phyloP scores from a whole-genome alignment of 2,329 filamentous ascomycete species.

The Penicillium rolfsii region DNA sequence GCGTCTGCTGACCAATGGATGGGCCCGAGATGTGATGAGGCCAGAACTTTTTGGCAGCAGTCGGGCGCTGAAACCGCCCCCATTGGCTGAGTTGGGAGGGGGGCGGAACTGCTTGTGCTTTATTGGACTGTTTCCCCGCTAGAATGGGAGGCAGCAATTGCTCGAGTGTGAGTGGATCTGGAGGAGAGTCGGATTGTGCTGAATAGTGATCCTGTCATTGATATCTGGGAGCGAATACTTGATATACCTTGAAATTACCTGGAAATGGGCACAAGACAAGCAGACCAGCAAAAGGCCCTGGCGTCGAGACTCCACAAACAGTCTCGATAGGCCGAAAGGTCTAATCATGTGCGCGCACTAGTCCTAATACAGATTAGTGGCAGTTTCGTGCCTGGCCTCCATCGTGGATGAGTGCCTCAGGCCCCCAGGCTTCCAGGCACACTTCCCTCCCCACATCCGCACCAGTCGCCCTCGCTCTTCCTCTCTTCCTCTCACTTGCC shows the following conservation, averaged over 20 bases:
- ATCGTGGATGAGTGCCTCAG: slow-evolving; percentile 14
- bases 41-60: slow-evolving; percentile 16
- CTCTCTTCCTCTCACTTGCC: slow-evolving; percentile 25
- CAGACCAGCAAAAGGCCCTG: neutral
- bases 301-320: neutral
- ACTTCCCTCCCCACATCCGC: slow-evolving; percentile 27
- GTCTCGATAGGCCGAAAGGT: neutral
- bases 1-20: slow-evolving; percentile 23
- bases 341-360: neutral
- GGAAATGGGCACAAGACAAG: neutral
- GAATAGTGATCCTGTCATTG: neutral
- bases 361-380: slow-evolving; percentile 9
- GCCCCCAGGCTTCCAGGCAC: slow-evolving; percentile 11
- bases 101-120: neutral
- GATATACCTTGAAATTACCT: neutral
- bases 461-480: slow-evolving; percentile 24
- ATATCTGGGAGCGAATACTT: neutral
- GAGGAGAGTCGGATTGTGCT: slow-evolving; percentile 7
- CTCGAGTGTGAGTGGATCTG: neutral
- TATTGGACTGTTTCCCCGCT: neutral
- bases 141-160: neutral
- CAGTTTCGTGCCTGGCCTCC: slow-evolving; percentile 1
- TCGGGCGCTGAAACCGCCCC: slow-evolving; percentile 9
- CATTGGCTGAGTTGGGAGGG: slow-evolving; percentile 20
- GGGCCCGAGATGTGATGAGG: slow-evolving; percentile 27